Percentiles rank a stretch among this genome's conserved stretches.
Conservation (phyloP, 768 basidiomycete genomes). For the Phylloporus rhodoxanthus region DNA sequence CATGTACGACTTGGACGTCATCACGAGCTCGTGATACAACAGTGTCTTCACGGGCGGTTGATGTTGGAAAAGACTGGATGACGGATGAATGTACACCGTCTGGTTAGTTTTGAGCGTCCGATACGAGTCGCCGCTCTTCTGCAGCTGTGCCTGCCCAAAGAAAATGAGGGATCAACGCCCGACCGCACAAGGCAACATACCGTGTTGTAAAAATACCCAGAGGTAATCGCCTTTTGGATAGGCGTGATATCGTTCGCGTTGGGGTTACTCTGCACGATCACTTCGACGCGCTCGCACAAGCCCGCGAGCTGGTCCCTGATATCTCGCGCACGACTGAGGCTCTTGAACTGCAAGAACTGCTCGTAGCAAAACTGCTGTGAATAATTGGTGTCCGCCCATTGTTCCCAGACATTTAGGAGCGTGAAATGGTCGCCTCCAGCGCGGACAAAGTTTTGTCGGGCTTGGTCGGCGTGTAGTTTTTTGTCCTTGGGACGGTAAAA, state of each 20-base stretch:
- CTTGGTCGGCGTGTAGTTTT: constrained; percentile 95
- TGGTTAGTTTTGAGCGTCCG: constrained; percentile 94
- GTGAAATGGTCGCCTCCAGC: constrained; percentile 98
- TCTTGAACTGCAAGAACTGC: constrained; percentile 93
- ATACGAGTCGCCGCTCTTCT: constrained; percentile 96
- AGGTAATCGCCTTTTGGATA: constrained; percentile 90
- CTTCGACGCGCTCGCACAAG: constrained; percentile 94
- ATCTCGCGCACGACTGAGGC: constrained; percentile 87
- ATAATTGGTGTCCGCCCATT: constrained; percentile 97
- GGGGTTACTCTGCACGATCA: constrained; percentile 79
- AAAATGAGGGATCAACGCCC: not conserved
- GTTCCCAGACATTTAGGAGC: constrained; percentile 95
- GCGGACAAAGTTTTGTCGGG: constrained; percentile 93
- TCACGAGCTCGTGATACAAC: constrained; percentile 94
- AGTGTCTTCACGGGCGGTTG: constrained; percentile 90
- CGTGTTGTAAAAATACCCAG: constrained; percentile 95
- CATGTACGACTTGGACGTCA: constrained; percentile 97
- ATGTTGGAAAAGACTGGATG: constrained; percentile 89
- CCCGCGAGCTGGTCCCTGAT: constrained; percentile 94
- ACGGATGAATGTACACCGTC: constrained; percentile 95
- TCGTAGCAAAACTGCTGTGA: constrained; percentile 97
- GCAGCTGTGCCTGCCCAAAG: constrained; percentile 66
- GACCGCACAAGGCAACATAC: constrained; percentile 33
- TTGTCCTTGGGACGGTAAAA: constrained; percentile 99
- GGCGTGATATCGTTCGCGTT: constrained; percentile 91